Evolutionary conservation across 2,329 filamentous ascomycete species (phyloP).

Genomic region (Pestalotiopsis sp.): DNA sequence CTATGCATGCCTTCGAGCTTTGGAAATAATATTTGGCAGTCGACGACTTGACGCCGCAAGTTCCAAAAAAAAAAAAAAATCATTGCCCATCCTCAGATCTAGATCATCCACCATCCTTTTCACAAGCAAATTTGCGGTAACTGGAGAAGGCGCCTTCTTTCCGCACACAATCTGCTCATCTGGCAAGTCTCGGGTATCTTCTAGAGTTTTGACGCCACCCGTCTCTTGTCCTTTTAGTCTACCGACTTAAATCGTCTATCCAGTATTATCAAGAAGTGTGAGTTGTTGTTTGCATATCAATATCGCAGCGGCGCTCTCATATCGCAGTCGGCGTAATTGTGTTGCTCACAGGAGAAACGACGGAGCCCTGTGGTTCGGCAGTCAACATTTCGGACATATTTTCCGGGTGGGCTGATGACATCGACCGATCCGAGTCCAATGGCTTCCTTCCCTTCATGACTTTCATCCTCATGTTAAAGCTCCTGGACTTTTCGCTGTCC

Average conservation of each 20-base stretch:
- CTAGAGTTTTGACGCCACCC: too few species aligned
- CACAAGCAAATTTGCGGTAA: too few species aligned
- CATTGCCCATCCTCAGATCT: too few species aligned
- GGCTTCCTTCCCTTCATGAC: constrained; percentile 54
- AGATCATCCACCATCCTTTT: too few species aligned
- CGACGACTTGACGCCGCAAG: too few species aligned
- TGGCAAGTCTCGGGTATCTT: too few species aligned
- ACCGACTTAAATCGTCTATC: neutral
- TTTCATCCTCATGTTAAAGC: constrained; percentile 49
- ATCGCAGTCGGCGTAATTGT: neutral
- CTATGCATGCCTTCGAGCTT: too few species aligned
- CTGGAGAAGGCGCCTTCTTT: too few species aligned
- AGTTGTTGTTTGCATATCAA: neutral
- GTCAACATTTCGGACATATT: neutral
- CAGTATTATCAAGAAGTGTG: neutral
- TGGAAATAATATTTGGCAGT: too few species aligned
- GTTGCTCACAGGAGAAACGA: neutral
- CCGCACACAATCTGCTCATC: too few species aligned
- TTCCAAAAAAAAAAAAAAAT: too few species aligned
- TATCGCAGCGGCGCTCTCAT: neutral
- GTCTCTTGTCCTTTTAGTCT: neutral
- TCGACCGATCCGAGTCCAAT: neutral
- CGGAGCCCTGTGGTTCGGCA: neutral
- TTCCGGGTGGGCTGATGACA: neutral
- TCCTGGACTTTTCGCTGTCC: constrained; percentile 42